Evolutionary conservation across 805 yeast species (phyloP).

Genomic region (Wickerhamiella slavikovae): DNA sequence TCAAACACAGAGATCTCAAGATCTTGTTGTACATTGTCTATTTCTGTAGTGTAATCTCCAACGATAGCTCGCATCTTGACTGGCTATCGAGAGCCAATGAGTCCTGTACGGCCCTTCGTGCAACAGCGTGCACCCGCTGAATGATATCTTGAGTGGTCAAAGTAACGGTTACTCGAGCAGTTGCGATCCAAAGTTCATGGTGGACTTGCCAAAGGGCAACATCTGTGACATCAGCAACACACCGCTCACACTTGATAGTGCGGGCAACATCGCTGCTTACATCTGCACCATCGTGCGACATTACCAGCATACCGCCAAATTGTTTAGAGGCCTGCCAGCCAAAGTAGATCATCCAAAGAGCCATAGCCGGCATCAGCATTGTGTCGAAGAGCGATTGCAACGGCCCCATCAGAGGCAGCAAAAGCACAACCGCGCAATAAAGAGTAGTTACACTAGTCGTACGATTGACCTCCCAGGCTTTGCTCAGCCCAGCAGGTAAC

Average conservation of each 20-base stretch:
- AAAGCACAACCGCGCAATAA: constrained; percentile 15
- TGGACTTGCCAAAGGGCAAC: constrained; percentile 25
- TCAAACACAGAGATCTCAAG: too few species aligned
- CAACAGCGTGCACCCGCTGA: too few species aligned
- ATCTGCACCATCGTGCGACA: constrained; percentile 23
- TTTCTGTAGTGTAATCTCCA: too few species aligned
- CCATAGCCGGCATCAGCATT: constrained; percentile 19
- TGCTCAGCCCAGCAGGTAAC: not conserved
- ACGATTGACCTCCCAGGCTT: constrained; percentile 7
- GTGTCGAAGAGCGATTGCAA: constrained; percentile 14
- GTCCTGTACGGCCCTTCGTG: too few species aligned
- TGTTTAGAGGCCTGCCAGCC: constrained; percentile 23
- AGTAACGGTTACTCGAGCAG: too few species aligned
- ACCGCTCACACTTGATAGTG: constrained; percentile 11
- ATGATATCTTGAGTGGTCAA: too few species aligned
- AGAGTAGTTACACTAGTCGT: constrained; percentile 14
- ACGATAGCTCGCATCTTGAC: too few species aligned
- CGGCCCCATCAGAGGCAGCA: constrained; percentile 15
- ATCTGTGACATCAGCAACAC: constrained; percentile 15
- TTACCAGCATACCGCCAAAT: constrained; percentile 24
- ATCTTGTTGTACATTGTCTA: too few species aligned
- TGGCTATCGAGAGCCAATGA: too few species aligned
- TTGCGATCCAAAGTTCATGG: constrained; percentile 23
- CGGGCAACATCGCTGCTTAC: constrained; percentile 13
- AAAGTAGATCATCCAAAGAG: constrained; percentile 20